A percentile compares a stretch with the other conserved stretches of the same genome.
Conservation (phyloP, 179 eudicot species). For the Patellifolia procumbens region DNA sequence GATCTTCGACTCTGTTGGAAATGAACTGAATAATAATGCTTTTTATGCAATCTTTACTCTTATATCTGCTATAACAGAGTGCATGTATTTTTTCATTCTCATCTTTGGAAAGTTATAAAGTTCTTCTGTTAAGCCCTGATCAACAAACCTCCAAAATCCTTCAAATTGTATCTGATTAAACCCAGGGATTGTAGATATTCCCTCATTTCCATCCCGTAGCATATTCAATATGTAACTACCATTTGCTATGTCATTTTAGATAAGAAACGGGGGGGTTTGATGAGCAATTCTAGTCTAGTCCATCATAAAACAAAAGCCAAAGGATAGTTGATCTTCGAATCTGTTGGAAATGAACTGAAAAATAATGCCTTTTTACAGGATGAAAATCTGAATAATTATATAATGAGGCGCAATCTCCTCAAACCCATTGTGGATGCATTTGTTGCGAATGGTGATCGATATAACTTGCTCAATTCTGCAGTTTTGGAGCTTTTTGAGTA, state of each 20-base stretch:
- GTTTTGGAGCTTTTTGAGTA: constrained; percentile 87
- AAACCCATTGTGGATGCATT: constrained; percentile 87
- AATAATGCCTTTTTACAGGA: constrained; percentile 57
- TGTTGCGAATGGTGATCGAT: constrained; percentile 78
- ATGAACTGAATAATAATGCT: too few species aligned
- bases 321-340: background rate
- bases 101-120: too few species aligned
- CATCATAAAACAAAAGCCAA: background rate
- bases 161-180: too few species aligned
- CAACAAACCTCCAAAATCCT: too few species aligned
- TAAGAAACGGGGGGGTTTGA: background rate
- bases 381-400: constrained; percentile 75
- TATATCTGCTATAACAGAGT: background rate
- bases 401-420: constrained; percentile 74
- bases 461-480: constrained; percentile 86
- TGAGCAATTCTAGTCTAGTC: background rate
- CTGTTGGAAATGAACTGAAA: constrained; percentile 6
- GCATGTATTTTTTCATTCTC: background rate
- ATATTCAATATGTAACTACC: background rate
- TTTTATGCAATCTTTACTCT: background rate
- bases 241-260: background rate
- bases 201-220: too few species aligned
- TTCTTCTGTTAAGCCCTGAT: too few species aligned
- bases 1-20: too few species aligned
- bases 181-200: too few species aligned